Base-by-base conservation (phyloP, 306 rosid genomes). In the Cyclanthera cordifolia region DNA sequence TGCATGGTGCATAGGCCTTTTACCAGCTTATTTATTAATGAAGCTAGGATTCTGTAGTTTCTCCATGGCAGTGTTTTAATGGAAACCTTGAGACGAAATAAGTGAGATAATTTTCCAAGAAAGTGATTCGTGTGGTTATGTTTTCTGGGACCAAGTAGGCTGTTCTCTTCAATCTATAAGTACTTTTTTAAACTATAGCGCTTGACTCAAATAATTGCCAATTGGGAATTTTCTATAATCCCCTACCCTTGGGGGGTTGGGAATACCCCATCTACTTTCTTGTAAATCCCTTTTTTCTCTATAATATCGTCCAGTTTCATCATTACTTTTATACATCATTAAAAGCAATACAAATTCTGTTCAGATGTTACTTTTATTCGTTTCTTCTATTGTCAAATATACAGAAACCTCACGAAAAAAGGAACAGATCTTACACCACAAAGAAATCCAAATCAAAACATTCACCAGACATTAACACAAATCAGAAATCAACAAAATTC, bases 341-440 rank as follows among this genome's bases (percentile, higher is more conserved):
- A 6, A 60, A 10, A 60, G 0, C n/a, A 4, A 60, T 3, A 12
- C 5, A 10, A 6, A 39, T 20, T 34, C 2, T 17, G 10, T 11
- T 5, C 49, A 19, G 30, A 20, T 63, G 16, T 20, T 39, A 20
- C 50, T 61, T 61, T 23, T 10, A 39, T 2, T 37, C 15, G 28
- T 39, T 39, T 61, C 51, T 61, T 39, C 51, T 1, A 5, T 12
- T 11, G 32, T 39, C 21, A 19, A 41, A 20, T 41, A 41, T 23
- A 39, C 70, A 43, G 69, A 5, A 39, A 64, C 30, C 65, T 49
- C 53, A 16, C 37, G 16, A 46, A 47, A 23, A 20, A 43, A 20
- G 23, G 16, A 46, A 66, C 71, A 66, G 71, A 66, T 65, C 70
- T 61, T 21, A 43, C 53, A 43, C 70, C 5, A 41, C 28, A 65